Percentiles rank a stretch among this genome's conserved stretches.
These are phyloP conservation scores for Thinopyrum elongatum DNA, from an alignment of 176 grass and related monocot genomes.

Conservation along the genomic window DNA sequence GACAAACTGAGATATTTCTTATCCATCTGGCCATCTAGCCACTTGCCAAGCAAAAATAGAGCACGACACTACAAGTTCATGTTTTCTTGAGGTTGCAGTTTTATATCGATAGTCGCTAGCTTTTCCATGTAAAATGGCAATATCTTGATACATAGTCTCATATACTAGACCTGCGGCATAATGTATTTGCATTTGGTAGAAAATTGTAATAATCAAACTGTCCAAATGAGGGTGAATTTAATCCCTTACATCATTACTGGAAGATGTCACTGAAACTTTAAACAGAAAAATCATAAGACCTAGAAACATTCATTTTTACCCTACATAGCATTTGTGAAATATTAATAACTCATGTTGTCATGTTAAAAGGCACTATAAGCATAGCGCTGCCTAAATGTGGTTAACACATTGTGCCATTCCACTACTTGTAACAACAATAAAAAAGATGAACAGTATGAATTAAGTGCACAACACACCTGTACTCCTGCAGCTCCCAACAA, in stretches of 20 bases:
- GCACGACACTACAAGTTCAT: background rate
- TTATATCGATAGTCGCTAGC: background rate
- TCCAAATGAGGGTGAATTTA: background rate
- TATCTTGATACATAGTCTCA: background rate
- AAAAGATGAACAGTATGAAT: background rate
- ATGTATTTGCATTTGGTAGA: background rate
- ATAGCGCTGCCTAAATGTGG: too few relatives aligned
- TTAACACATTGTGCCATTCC: background rate
- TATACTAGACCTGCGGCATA: background rate
- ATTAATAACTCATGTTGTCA: background rate
- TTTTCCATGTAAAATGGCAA: background rate
- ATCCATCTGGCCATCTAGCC: conserved; percentile 8
- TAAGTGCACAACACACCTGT: conserved; percentile 45
- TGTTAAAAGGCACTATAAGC: background rate
- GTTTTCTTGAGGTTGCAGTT: background rate
- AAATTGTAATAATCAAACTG: background rate
- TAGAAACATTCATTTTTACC: conserved; percentile 1
- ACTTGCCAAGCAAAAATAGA: background rate
- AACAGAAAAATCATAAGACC: background rate
- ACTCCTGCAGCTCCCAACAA: conserved; percentile 64
- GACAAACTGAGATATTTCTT: background rate
- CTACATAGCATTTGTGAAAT: background rate
- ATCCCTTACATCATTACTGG: background rate
- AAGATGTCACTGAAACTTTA: background rate
- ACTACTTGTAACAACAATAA: background rate